A percentile compares a stretch with the other conserved stretches of the same genome.
Evolutionary conservation across 2,329 filamentous ascomycete genomes (phyloP).

Genomic region (Apiospora koreana): DNA sequence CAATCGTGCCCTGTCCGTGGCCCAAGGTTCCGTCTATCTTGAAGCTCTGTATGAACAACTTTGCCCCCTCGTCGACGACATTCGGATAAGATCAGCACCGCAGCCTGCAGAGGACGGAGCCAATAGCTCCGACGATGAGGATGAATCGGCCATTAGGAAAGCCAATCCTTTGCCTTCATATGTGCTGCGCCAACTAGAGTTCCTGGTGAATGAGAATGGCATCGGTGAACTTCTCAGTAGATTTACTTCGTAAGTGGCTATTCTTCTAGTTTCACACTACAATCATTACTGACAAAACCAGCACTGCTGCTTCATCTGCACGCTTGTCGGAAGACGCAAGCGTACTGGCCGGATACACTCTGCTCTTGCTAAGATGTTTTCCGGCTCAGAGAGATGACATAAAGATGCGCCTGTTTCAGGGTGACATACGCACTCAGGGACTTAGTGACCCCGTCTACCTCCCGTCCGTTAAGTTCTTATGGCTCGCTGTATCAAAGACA

Average conservation of each 20-base stretch:
- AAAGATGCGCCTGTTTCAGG: slow-evolving; percentile 89
- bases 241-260: slow-evolving; percentile 38
- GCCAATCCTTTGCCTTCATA: slow-evolving; percentile 50
- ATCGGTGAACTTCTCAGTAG: slow-evolving; percentile 62
- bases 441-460: slow-evolving; percentile 41
- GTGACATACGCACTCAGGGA: slow-evolving; percentile 53
- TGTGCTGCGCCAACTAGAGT: slow-evolving; percentile 65
- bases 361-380: slow-evolving; percentile 84
- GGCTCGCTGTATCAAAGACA: slow-evolving; percentile 61
- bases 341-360: slow-evolving; percentile 79
- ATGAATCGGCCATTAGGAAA: slow-evolving; percentile 32
- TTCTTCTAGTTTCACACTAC: neutral
- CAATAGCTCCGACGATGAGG: slow-evolving; percentile 40
- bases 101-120: slow-evolving; percentile 31
- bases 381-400: slow-evolving; percentile 82
- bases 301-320: slow-evolving; percentile 30
- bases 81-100: slow-evolving; percentile 41
- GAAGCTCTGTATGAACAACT: slow-evolving; percentile 56
- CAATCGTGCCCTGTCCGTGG: slow-evolving; percentile 37
- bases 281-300: slow-evolving; percentile 24
- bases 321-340: slow-evolving; percentile 62
- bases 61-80: slow-evolving; percentile 51
- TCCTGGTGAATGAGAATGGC: slow-evolving; percentile 73
- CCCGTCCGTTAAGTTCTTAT: slow-evolving; percentile 81
- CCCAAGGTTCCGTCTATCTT: slow-evolving; percentile 39